Percentiles rank a stretch among this genome's conserved stretches.
phyloP scores from a whole-genome alignment of 1,284 basidiomycete species.

The Cryptococcus sp. region DNA sequence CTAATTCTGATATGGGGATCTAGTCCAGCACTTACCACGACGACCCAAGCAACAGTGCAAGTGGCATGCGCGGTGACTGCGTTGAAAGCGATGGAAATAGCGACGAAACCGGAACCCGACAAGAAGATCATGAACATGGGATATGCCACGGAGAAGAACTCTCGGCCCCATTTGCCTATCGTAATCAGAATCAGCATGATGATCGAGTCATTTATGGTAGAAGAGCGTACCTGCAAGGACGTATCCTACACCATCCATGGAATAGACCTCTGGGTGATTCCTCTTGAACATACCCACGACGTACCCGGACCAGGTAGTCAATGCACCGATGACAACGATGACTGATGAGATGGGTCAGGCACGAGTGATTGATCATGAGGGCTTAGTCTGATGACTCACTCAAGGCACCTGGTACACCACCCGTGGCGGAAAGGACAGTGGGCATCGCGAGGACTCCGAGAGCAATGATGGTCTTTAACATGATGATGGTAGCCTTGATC shows the following conservation, averaged over 20 bases:
- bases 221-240: conserved; percentile 30
- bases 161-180: conserved; percentile 28
- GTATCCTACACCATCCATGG: conserved; percentile 31
- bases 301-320: conserved; percentile 29
- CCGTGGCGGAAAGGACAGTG: conserved; percentile 26
- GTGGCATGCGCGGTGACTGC: conserved; percentile 38
- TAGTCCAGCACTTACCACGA: conserved; percentile 17
- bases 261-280: conserved; percentile 40
- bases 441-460: conserved; percentile 42
- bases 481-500: conserved; percentile 39
- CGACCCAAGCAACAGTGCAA: conserved; percentile 39
- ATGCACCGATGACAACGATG: conserved; percentile 28
- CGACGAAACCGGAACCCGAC: conserved; percentile 31
- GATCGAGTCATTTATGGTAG: too few relatives aligned
- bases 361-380: background rate
- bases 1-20: background rate
- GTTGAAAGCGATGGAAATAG: conserved; percentile 42
- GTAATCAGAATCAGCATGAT: background rate
- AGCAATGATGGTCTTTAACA: conserved; percentile 42
- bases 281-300: conserved; percentile 36
- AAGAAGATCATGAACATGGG: conserved; percentile 31
- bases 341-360: conserved; percentile 11
- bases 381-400: conserved; percentile 18
- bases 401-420: conserved; percentile 37
- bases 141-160: conserved; percentile 29